Evolutionary conservation across 2,329 filamentous ascomycete genomes (phyloP).

Genomic region (Neurospora sp.): DNA sequence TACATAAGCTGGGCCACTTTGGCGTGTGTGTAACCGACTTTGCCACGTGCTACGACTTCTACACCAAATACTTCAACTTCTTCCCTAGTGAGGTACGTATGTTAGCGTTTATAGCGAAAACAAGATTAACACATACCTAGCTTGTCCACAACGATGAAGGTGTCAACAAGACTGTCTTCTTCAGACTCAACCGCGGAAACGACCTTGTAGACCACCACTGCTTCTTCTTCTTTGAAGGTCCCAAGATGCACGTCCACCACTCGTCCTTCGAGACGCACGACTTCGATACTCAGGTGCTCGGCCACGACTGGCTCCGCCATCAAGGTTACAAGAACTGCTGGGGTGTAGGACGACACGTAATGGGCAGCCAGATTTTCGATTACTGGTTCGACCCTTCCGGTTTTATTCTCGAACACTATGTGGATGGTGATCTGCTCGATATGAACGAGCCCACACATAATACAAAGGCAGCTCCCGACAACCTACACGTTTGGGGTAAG

Average conservation of each 20-base stretch:
- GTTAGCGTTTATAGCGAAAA: background rate
- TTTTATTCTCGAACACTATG: conserved; percentile 61
- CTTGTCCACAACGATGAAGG: conserved; percentile 27
- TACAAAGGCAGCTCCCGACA: conserved; percentile 29
- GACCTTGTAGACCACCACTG: conserved; percentile 40
- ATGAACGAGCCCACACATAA: conserved; percentile 38
- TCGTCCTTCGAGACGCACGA: conserved; percentile 61
- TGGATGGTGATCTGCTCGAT: conserved; percentile 57
- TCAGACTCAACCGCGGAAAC: conserved; percentile 32
- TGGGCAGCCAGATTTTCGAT: conserved; percentile 64
- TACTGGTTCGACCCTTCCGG: conserved; percentile 57
- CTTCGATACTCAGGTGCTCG: conserved; percentile 59
- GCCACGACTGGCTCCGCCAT: conserved; percentile 56
- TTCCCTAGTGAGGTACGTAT: conserved; percentile 35
- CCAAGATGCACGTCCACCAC: conserved; percentile 51
- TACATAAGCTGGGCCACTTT: conserved; percentile 45
- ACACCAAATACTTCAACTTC: conserved; percentile 39
- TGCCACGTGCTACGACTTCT: conserved; percentile 39
- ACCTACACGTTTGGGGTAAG: conserved; percentile 36
- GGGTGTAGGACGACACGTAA: conserved; percentile 61
- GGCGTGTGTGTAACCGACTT: conserved; percentile 44
- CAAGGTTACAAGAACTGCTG: conserved; percentile 56
- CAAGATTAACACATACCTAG: conserved; percentile 12
- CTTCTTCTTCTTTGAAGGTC: conserved; percentile 40
- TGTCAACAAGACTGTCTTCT: conserved; percentile 33